phyloP scores from a whole-genome alignment of 2,329 filamentous ascomycete genomes.

The Tothia fuscella region DNA sequence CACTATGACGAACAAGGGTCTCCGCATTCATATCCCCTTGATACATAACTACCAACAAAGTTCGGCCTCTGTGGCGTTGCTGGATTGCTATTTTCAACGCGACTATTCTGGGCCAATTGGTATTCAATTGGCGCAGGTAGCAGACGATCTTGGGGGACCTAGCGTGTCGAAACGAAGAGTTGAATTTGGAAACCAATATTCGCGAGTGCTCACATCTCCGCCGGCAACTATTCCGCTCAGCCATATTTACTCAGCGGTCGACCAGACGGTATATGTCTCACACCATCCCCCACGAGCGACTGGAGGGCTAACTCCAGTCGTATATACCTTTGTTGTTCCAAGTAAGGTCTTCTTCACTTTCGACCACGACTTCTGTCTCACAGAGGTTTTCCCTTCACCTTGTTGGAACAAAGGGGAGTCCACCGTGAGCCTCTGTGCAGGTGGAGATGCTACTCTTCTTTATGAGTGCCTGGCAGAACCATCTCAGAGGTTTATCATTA shows the following conservation, averaged over 20 bases:
- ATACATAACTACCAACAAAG: no score
- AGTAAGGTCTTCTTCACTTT: not conserved
- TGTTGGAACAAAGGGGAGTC: not conserved
- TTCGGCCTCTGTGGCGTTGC: no score
- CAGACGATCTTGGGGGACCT: not conserved
- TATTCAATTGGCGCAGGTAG: not conserved
- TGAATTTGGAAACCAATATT: not conserved
- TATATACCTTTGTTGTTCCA: not conserved
- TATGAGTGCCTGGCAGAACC: no score
- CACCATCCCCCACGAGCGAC: not conserved
- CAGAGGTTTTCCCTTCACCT: not conserved
- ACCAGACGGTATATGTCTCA: not conserved
- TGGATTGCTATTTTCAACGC: not conserved
- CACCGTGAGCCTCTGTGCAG: not conserved
- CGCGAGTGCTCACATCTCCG: not conserved
- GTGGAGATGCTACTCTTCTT: not conserved
- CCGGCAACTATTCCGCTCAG: not conserved
- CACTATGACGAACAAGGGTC: constrained; percentile 12
- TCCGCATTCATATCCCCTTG: constrained; percentile 14
- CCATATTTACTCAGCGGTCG: not conserved
- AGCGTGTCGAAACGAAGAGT: not conserved
- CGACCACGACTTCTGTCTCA: not conserved
- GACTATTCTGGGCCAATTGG: not conserved
- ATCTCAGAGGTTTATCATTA: no score
- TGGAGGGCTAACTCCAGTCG: no score